phyloP scores from a whole-genome alignment of 768 basidiomycete species.

The Nevesoporus exiguus region DNA sequence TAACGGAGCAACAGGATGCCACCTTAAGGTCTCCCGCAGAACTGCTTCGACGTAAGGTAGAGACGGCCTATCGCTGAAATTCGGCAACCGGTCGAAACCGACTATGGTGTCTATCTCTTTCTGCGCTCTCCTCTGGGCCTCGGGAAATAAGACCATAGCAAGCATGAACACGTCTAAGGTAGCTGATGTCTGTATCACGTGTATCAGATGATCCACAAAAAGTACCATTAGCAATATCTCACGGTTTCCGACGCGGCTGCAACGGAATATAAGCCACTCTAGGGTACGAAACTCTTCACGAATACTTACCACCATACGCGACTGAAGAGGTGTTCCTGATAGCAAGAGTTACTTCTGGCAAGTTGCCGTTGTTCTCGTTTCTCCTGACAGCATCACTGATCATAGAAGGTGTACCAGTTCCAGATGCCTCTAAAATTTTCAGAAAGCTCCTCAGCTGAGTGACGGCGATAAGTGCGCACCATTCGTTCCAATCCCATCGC shows the following conservation, averaged over 20 bases:
- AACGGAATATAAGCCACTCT: constrained; percentile 1
- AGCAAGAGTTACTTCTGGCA: constrained; percentile 19
- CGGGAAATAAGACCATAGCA: constrained; percentile 28
- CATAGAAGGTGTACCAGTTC: constrained; percentile 17
- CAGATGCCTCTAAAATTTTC: constrained; percentile 14
- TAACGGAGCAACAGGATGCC: constrained; percentile 21
- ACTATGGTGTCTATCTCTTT: constrained; percentile 24
- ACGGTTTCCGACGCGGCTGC: constrained; percentile 29
- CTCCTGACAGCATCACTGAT: constrained; percentile 18
- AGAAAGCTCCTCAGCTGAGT: background rate
- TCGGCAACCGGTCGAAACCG: constrained; percentile 19
- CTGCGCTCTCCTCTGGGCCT: constrained; percentile 21
- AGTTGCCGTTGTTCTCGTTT: constrained; percentile 17
- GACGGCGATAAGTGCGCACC: constrained; percentile 5
- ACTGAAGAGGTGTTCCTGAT: constrained; percentile 22
- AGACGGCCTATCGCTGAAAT: constrained; percentile 20
- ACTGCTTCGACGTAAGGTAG: constrained; percentile 28
- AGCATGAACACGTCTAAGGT: constrained; percentile 25
- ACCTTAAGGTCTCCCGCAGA: constrained; percentile 21
- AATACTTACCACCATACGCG: constrained; percentile 22
- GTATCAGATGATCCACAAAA: background rate
- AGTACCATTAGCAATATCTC: background rate
- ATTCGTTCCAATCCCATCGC: constrained; percentile 22
- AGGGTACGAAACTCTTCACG: background rate
- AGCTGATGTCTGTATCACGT: constrained; percentile 17